Conservation (phyloP, 768 basidiomycete species). For the Trametes meyenii region DNA sequence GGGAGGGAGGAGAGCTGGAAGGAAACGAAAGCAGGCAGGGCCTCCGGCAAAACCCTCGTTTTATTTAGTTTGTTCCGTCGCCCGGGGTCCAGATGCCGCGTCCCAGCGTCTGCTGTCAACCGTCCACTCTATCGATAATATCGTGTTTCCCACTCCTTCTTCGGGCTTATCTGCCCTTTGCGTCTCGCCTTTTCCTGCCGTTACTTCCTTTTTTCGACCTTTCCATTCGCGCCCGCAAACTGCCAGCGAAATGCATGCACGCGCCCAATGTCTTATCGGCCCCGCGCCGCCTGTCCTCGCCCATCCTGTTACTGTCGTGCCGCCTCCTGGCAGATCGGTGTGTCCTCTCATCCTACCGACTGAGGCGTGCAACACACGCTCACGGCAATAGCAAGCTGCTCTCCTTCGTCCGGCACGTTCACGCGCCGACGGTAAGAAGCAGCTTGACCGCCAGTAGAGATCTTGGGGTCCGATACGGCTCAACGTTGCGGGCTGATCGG, state of each 20-base stretch:
- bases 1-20: slow-evolving; percentile 19
- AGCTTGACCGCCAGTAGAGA: background rate
- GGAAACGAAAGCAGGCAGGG: slow-evolving; percentile 16
- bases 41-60: slow-evolving; percentile 26
- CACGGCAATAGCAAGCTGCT: background rate
- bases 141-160: background rate
- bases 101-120: slow-evolving; percentile 7
- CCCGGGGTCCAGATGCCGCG: slow-evolving; percentile 25
- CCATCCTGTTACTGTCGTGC: slow-evolving; percentile 6
- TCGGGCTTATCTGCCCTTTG: slow-evolving; percentile 3
- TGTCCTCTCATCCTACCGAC: background rate
- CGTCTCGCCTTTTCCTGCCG: background rate
- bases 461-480: slow-evolving; percentile 15
- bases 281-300: slow-evolving; percentile 11
- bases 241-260: background rate
- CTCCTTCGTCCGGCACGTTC: background rate
- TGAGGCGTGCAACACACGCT: background rate
- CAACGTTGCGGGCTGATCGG: slow-evolving; percentile 8
- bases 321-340: slow-evolving; percentile 5
- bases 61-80: slow-evolving; percentile 27
- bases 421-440: slow-evolving; percentile 3
- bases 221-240: background rate
- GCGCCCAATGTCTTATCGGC: slow-evolving; percentile 1
- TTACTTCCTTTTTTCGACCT: background rate
- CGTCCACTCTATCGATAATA: slow-evolving; percentile 2